These are phyloP conservation scores for Septoria linicola DNA, from an alignment of 2,329 filamentous ascomycete species.

Conservation along the genomic window DNA sequence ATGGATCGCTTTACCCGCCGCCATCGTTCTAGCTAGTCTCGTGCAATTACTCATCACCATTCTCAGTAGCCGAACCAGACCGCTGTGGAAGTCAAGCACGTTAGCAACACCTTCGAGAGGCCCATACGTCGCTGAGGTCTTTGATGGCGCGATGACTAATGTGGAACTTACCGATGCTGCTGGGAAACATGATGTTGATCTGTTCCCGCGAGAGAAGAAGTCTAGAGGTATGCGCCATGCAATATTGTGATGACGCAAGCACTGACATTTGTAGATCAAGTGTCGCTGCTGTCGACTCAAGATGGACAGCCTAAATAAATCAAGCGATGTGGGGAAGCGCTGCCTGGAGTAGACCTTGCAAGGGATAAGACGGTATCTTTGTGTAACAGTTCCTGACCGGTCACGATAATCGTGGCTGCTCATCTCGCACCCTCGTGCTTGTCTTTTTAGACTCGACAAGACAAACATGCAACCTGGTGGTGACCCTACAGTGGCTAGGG, in stretches of 20 bases:
- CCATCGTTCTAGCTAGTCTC: constrained; percentile 9
- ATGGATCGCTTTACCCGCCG: constrained; percentile 12
- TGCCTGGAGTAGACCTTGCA: no score
- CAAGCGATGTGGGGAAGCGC: no score
- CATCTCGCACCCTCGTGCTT: no score
- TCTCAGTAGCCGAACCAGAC: neutral
- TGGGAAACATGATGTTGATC: neutral
- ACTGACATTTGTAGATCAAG: neutral
- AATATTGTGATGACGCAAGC: no score
- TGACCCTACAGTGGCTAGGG: no score
- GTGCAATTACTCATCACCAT: constrained; percentile 11
- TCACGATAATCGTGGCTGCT: no score
- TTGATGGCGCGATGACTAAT: constrained; percentile 1
- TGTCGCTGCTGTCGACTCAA: neutral
- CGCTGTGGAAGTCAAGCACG: constrained; percentile 22
- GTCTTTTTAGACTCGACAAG: no score
- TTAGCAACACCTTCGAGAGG: constrained; percentile 10
- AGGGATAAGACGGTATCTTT: no score
- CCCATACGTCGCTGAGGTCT: neutral
- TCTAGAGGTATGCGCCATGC: neutral
- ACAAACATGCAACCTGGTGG: no score
- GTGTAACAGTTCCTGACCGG: no score
- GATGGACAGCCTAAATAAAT: neutral
- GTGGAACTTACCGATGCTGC: neutral
- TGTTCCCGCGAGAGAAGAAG: neutral